Percentiles rank a stretch among this genome's conserved stretches.
phyloP scores from a whole-genome alignment of 2,329 filamentous ascomycete species.

The Pestalotiopsis sp. region DNA sequence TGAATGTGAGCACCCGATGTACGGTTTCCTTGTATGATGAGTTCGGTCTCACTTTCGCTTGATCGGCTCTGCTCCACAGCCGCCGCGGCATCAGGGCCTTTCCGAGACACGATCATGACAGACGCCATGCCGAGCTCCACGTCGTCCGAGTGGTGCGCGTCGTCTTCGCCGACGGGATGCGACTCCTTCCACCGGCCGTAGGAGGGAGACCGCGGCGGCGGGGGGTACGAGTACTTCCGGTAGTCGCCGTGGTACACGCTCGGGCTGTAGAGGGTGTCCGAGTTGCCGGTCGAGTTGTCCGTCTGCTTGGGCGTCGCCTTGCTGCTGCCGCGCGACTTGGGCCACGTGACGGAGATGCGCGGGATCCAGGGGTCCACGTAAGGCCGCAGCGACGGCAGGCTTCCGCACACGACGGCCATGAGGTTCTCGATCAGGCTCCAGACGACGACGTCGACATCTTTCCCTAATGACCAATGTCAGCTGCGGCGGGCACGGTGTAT shows the following conservation, averaged over 20 bases:
- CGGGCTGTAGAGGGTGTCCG: not conserved
- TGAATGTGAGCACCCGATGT: not conserved
- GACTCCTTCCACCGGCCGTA: not conserved
- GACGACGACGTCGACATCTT: not conserved
- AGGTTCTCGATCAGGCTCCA: constrained; percentile 7
- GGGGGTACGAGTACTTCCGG: not conserved
- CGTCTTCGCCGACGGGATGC: not conserved
- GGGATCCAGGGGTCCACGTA: not conserved
- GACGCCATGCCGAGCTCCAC: not conserved
- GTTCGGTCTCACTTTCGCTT: constrained; percentile 7
- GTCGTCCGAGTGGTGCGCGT: not conserved
- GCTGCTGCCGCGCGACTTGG: not conserved
- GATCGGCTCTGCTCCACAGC: not conserved
- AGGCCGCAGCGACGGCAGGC: constrained; percentile 1
- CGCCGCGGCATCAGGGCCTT: not conserved
- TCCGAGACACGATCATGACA: not conserved
- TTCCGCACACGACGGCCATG: constrained; percentile 3
- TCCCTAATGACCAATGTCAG: not conserved
- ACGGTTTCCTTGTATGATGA: constrained; percentile 3
- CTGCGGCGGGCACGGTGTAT: not conserved
- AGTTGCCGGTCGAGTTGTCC: not conserved
- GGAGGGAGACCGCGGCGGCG: not conserved
- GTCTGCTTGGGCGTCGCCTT: not conserved
- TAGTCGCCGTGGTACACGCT: not conserved
- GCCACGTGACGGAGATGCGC: not conserved